Evolutionary conservation across 2,329 filamentous ascomycete species (phyloP), one percentile per base, ranked within the genome.

Genomic region (Epichloe sp.): DNA sequence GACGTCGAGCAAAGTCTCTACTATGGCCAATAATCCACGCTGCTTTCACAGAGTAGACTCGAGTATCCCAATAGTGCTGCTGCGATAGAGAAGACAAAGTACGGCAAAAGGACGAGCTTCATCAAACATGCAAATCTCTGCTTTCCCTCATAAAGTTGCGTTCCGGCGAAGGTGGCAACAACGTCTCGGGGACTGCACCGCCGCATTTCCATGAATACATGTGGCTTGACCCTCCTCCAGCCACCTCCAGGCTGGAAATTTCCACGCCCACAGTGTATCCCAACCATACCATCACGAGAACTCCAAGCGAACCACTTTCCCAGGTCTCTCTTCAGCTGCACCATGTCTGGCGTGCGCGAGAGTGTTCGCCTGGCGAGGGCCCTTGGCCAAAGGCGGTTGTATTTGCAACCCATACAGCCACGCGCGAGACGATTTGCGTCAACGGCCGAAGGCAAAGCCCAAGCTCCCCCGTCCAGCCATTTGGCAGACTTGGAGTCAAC

Each of bases 401-500:
- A 56, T 34, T 52, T 62, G 41, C 57, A 60, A 43, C 48, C 59
- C 23, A 53, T 52, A 15, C 57, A 59, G 23, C 47, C 59, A 37
- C 62, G 61, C 55, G 56, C 56, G 37, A 64, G 65, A 53, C 67
- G 73, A 63, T 74, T 71, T 60, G 69, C 69, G 52, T 77, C 76
- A n/a, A 73, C 71, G 44, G 65, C 70, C 54, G 67, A 67, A 12
- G 61, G 42, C 63, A 48, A 67, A 68, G 56, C 63, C 55, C 47
- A 56, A 8, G 41, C 57, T 31, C 40, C 37, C 47, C 47, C 51
- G 23, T 51, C 54, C 34, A 59, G 68, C 11, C 62, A 58, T 37
- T 63, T 77, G 41, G 59, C 64, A 45, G 77, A 79, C 54, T 68
- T 80, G 54, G 77, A 80, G 59, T 56, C 64, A 40, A 68, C 72